A percentile compares a stretch with the other conserved stretches of the same genome.
Conservation (phyloP, 73 alveolate genomes). For the Stentor roeselii region DNA sequence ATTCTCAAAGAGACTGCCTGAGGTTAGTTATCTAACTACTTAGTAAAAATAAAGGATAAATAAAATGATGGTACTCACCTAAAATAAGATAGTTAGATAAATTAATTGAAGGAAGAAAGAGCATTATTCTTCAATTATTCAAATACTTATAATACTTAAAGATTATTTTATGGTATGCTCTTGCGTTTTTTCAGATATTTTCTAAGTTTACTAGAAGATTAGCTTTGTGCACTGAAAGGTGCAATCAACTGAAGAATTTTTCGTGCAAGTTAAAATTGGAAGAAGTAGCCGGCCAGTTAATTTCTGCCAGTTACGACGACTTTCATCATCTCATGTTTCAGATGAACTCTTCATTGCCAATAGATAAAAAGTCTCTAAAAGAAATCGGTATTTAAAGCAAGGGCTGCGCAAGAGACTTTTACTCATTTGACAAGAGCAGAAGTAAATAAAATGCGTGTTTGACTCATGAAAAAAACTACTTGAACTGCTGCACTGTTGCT, state of each 20-base stretch:
- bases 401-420: background rate
- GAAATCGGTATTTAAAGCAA: slow-evolving; percentile 4
- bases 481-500: slow-evolving; percentile 3
- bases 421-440: background rate
- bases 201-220: no score
- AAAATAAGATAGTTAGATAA: no score
- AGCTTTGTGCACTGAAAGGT: background rate
- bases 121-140: no score
- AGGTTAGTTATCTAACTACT: no score
- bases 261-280: background rate
- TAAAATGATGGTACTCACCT: no score
- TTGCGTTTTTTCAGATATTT: no score
- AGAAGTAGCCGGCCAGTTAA: background rate
- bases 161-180: no score
- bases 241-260: background rate
- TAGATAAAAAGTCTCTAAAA: background rate
- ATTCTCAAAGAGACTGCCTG: no score
- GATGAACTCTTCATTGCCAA: background rate
- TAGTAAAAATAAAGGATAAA: no score
- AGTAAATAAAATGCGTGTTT: background rate
- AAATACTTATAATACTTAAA: no score
- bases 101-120: no score
- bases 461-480: background rate
- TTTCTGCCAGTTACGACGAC: background rate
- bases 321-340: background rate